Evolutionary conservation across 208 protist genomes (phyloP), one percentile per base, ranked within the genome.

Genomic region (Lotmaria passim): DNA sequence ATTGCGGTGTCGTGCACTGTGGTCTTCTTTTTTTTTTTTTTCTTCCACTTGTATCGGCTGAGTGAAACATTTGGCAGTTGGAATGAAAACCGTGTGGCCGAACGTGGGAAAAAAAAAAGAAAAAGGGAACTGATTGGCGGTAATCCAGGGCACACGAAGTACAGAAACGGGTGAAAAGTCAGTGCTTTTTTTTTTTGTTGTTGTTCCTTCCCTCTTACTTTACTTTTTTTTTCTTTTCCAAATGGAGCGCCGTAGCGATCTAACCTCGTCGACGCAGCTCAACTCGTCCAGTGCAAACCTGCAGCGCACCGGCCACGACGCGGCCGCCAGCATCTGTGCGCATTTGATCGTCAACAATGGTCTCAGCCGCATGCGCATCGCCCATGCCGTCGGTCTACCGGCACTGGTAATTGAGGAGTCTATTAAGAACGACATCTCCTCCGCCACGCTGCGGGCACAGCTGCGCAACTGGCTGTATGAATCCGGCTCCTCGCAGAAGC

Each of bases 351-450:
- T 67, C 3, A 62, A 78, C 28, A 63, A 82, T 21, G 65, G 79
- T 3, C 63, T 86, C 57, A 79, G 78, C n/a, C 75, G 46, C 8
- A 51, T 60, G 12, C 75, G 65, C 44, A 73, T 93, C 21, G 78
- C 83, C 30, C 70, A 79, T 28, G 71, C 74, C 7, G 48, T 96
- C 10, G 84, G 86, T 4, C 63, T 93, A 4, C 91, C 89, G 1
- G 67, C 78, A 17, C 61, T 94, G 39, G 82, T 93, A 4, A 67
- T 96, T 1, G 87, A 96, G 77, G 81, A 93, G 76, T 87, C 73
- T 31, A 84, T 96, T 43, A 76, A 83, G 21, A 92, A 91, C 48
- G 80, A 81, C 19, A 79, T 82, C 19, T 88, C 89, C 7, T 92
- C 89, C 7, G 64, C 71, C 3, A 78, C 78, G 19, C 70, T 96